Percentiles rank a stretch among this genome's conserved stretches.
Evolutionary conservation across 805 yeast species (phyloP).

Genomic region (Maudiozyma turicensis): DNA sequence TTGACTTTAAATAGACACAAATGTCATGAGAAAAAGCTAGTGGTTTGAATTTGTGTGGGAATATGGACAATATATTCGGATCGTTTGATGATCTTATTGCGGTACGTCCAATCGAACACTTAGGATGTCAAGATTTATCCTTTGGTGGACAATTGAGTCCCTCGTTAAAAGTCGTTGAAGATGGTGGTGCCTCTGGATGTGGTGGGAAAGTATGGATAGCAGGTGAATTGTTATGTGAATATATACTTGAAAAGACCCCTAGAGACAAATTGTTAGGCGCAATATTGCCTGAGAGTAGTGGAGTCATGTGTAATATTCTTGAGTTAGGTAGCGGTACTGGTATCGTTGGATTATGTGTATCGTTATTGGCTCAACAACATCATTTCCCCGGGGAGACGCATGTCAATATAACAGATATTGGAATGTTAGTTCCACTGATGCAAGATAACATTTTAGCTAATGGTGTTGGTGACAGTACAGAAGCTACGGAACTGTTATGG

Average conservation of each 20-base stretch:
- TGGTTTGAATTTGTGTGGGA: not conserved
- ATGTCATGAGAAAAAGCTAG: not conserved
- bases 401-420: constrained; percentile 42
- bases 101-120: constrained; percentile 19
- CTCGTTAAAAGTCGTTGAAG: constrained; percentile 37
- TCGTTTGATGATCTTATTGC: constrained; percentile 10
- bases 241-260: constrained; percentile 28
- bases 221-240: constrained; percentile 44
- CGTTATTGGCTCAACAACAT: constrained; percentile 13
- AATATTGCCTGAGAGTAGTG: constrained; percentile 2
- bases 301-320: constrained; percentile 27
- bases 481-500: constrained; percentile 39
- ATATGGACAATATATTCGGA: constrained; percentile 12
- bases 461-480: constrained; percentile 28
- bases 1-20: too few relatives aligned
- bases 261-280: constrained; percentile 4
- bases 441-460: constrained; percentile 36
- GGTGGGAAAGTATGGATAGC: constrained; percentile 61
- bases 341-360: constrained; percentile 37
- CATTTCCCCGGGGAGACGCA: constrained; percentile 12
- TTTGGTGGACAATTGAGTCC: constrained; percentile 33
- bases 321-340: constrained; percentile 57
- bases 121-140: constrained; percentile 32
- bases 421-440: constrained; percentile 39
- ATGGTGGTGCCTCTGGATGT: constrained; percentile 52